Evolutionary conservation across 2,329 filamentous ascomycete species (phyloP).

Genomic region (Claviceps fusiformis): DNA sequence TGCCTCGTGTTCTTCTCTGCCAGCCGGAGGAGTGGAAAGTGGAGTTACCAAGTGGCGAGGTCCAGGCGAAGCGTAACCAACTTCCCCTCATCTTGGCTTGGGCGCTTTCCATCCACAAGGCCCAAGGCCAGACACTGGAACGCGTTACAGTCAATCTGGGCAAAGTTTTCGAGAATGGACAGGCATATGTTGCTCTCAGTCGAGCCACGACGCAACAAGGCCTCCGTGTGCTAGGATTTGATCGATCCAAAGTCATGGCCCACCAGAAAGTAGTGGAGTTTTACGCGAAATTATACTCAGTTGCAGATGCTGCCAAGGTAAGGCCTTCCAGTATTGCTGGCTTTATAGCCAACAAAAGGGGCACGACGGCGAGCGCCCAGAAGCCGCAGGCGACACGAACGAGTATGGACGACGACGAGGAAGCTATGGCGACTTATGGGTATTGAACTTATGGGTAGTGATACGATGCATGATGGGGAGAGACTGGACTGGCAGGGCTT

Average conservation of each 20-base stretch:
- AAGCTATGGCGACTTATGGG: conserved; percentile 32
- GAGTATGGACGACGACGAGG: conserved; percentile 36
- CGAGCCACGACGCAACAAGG: conserved; percentile 80
- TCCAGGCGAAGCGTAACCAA: conserved; percentile 75
- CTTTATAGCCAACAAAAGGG: conserved; percentile 24
- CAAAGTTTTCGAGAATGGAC: conserved; percentile 89
- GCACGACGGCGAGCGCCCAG: conserved; percentile 7
- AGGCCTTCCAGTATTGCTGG: conserved; percentile 28
- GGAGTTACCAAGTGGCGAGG: conserved; percentile 86
- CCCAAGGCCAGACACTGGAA: conserved; percentile 87
- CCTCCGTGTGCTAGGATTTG: conserved; percentile 77
- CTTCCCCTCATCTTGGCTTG: conserved; percentile 86
- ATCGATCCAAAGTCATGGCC: conserved; percentile 84
- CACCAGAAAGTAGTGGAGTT: conserved; percentile 77
- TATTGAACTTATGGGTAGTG: conserved; percentile 12
- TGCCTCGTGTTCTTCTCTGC: conserved; percentile 51
- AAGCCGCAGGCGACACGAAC: conserved; percentile 9
- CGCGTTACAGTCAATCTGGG: conserved; percentile 89
- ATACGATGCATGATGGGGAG: conserved; percentile 1
- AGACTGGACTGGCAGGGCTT: not conserved
- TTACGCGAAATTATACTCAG: conserved; percentile 68
- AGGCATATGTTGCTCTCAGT: conserved; percentile 92
- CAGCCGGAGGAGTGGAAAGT: conserved; percentile 90
- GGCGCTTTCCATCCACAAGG: conserved; percentile 96
- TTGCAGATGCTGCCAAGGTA: conserved; percentile 30